Base-by-base conservation (phyloP, 2,329 filamentous ascomycete genomes). In the Phaeosphaeriaceae sp. region DNA sequence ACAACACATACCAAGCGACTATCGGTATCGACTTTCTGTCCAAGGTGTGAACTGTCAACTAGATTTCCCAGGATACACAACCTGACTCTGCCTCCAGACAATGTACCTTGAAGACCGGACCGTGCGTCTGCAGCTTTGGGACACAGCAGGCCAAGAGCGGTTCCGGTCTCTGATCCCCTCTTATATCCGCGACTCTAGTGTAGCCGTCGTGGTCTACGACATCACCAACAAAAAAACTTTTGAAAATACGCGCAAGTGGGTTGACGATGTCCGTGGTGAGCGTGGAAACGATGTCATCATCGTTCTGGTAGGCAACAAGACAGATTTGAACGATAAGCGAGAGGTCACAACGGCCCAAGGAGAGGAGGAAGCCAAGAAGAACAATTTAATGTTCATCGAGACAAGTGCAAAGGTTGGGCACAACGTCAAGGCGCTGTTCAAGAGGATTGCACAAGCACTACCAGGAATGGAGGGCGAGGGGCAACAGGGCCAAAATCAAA, bases 51-150 rank as follows among this genome's bases (percentile, higher is more conserved):
- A 37, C 40, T 9, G 28, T 33, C 35, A 37, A 12, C 6, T 18
- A 13, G 7, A 8, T 20, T 35, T 16, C 16, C 16, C 13, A 16
- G 35, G 17, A 13, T 37, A 20, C 16, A 20, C 32, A 5, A 29
- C 35, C 53, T 61, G 42, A 66, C 55, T 16, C 9, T 16, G 2
- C n/a, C 23, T 42, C 50, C 53, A 92, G 90, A 99, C 94, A 46
- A 99, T 99, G 95, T 99, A 99, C 78, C 88, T 99, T 55, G 94
- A 99, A 79, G 94, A 99, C 80, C 86, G 94, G 73, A 99, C 94
- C 34, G 94, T 99, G 55, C 89, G 95, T 70, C 83, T 99, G 74
- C 94, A 99, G 74, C 84, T 99, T 56, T 99, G 94, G 94, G 94
- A 99, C 75, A 99, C 94, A 5, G 94, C 94, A 39, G 94, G 94